Percentiles rank a stretch among this genome's conserved stretches.
Evolutionary conservation across 202 grass and related monocot genomes (phyloP).

Genomic region (Hordeum pubiflorum): DNA sequence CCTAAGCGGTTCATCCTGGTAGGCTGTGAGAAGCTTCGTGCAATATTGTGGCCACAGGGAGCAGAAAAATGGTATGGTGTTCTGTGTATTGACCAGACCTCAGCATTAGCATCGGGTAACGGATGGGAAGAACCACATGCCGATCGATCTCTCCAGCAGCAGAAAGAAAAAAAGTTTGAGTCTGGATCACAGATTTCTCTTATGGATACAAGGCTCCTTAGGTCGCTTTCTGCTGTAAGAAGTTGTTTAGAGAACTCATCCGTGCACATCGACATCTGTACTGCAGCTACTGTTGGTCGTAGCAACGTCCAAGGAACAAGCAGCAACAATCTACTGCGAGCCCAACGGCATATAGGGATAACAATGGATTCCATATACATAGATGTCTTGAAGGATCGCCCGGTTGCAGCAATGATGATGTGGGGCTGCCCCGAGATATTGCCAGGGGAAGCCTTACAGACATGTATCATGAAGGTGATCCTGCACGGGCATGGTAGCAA

Average conservation of each 20-base stretch:
- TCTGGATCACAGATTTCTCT: neutral
- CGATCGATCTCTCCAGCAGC: neutral
- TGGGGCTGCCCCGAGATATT: neutral
- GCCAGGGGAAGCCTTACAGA: too few relatives aligned
- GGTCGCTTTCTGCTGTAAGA: neutral
- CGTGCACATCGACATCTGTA: neutral
- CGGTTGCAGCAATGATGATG: neutral
- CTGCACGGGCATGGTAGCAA: neutral
- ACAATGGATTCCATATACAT: neutral
- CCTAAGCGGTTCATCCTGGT: neutral
- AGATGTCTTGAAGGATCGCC: neutral
- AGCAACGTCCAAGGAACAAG: neutral
- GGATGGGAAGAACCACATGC: neutral
- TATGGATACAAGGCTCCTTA: neutral
- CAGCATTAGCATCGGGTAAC: neutral
- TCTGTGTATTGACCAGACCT: neutral
- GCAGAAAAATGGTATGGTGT: rapidly evolving
- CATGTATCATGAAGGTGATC: neutral
- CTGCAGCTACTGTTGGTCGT: neutral
- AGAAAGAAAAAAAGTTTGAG: neutral
- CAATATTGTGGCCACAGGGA: neutral
- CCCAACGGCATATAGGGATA: neutral
- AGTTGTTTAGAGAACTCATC: neutral
- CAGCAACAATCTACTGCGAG: neutral
- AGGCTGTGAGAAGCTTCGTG: neutral